Percentiles rank a stretch among this genome's conserved stretches.
Evolutionary conservation across 768 basidiomycete genomes (phyloP).

Genomic region (Kwoniella mangroviensis): DNA sequence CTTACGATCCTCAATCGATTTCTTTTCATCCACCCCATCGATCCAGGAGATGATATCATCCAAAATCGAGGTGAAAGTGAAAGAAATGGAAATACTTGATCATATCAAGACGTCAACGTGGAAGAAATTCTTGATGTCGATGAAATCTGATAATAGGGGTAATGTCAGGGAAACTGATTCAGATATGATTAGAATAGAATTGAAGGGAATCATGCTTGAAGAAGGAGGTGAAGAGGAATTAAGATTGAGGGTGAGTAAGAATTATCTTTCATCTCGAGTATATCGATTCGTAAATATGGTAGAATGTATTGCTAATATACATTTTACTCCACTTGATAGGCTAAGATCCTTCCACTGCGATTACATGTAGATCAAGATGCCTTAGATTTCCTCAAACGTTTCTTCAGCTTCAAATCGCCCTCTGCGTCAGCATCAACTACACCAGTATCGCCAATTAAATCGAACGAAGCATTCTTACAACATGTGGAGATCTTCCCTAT

Average conservation of each 20-base stretch:
- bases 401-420: constrained; percentile 73
- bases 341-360: constrained; percentile 84
- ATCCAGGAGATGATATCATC: constrained; percentile 33
- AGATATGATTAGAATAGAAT: constrained; percentile 87
- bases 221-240: constrained; percentile 71
- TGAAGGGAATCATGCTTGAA: constrained; percentile 75
- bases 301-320: neutral
- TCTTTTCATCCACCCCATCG: constrained; percentile 54
- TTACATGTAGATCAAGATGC: constrained; percentile 98
- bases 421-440: neutral
- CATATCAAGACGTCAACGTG: constrained; percentile 98
- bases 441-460: neutral
- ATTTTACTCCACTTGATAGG: constrained; percentile 61
- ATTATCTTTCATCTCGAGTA: neutral
- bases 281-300: no score
- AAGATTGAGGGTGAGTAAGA: constrained; percentile 69
- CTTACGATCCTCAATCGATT: constrained; percentile 67
- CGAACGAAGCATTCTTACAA: constrained; percentile 57
- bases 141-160: constrained; percentile 81
- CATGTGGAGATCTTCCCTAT: constrained; percentile 94
- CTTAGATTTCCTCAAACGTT: constrained; percentile 94
- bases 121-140: constrained; percentile 91
- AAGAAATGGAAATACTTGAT: constrained; percentile 85
- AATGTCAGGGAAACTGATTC: constrained; percentile 89
- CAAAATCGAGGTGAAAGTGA: constrained; percentile 69